phyloP scores from a whole-genome alignment of 805 yeast species.

The Komagataella pseudopastoris region DNA sequence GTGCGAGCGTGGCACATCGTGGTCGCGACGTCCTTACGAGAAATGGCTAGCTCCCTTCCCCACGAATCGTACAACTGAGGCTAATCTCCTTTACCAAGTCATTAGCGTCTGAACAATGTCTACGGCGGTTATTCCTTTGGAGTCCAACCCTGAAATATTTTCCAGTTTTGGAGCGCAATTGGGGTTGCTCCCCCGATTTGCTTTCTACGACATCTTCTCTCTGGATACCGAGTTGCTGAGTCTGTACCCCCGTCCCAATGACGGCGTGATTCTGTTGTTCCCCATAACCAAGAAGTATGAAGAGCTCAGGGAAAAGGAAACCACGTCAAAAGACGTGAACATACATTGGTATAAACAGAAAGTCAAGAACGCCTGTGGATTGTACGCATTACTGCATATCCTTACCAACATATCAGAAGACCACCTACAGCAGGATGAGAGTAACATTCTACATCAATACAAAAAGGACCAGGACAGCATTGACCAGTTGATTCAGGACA shows the following conservation, averaged over 20 bases:
- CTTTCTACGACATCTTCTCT: constrained; percentile 74
- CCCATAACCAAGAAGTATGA: constrained; percentile 65
- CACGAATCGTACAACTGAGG: background rate
- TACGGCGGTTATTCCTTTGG: constrained; percentile 72
- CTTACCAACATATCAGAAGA: constrained; percentile 28
- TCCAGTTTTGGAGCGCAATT: constrained; percentile 49
- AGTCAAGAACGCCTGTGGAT: constrained; percentile 83
- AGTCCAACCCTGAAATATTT: constrained; percentile 82
- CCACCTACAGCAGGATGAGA: constrained; percentile 5
- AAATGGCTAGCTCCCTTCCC: background rate
- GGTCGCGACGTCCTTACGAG: background rate
- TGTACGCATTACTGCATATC: constrained; percentile 70
- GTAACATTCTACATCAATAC: constrained; percentile 4
- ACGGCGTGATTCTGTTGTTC: constrained; percentile 66
- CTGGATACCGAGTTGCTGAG: constrained; percentile 75
- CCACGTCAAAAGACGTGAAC: background rate
- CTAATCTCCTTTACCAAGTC: constrained; percentile 7
- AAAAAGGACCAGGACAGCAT: constrained; percentile 8
- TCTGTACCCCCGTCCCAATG: constrained; percentile 70
- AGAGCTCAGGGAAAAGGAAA: constrained; percentile 22
- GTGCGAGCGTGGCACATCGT: background rate
- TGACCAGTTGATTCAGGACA: constrained; percentile 12
- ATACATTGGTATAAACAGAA: constrained; percentile 78
- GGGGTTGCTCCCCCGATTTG: constrained; percentile 48
- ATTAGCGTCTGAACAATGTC: constrained; percentile 21